Base-by-base conservation (phyloP, 192 early-diverging fungal genomes). In the Entomortierella lignicola region DNA sequence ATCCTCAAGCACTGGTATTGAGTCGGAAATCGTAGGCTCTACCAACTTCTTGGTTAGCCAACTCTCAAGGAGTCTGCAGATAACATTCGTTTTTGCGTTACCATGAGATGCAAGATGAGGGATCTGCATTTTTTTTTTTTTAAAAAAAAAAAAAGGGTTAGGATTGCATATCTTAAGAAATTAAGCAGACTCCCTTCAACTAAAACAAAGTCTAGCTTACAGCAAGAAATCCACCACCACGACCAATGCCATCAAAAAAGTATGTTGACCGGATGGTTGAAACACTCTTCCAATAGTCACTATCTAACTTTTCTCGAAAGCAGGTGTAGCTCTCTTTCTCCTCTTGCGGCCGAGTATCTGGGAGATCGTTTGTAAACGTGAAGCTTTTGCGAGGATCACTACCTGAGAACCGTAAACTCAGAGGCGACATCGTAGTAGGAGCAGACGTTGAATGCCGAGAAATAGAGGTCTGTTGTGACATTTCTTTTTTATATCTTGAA, bases 41-140 rank as follows among this genome's bases (percentile, higher is more conserved):
- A 82, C 72, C 32, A 82, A 34, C 21, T 82, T 82, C 52, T 67
- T 69, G 41, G 63, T 75, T 30, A 82, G 29, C 80, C 80, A 82
- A 18, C 23, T 5, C 34, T 82, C 80, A 3, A 82, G 57, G 0
- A 82, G 53, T 8, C 80, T 61, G 26, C 71, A 75, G 15, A 82
- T 62, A 8, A 57, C 31, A 37, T 73, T 69, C 8, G 80, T 82
- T 57, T 82, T 69, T 31, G 80, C 72, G 53, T 70, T 74, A 23
- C 80, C 80, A 71, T 82, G 80, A 6, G 72, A 74, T 18, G 80
- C 80, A 8, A 82, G 39, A 29, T 82, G 72, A 29, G 80, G 80
- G 37, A 82, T 77, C 74, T 77, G 55, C 34, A 25, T 42, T 15
- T 21, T 20, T 20, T n/a, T 23, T 25, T 34, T 57, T 13, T 7